A percentile compares a stretch with the other conserved stretches of the same genome.
phyloP scores from a whole-genome alignment of 2,329 filamentous ascomycete genomes.

The Ilyonectria sp. region DNA sequence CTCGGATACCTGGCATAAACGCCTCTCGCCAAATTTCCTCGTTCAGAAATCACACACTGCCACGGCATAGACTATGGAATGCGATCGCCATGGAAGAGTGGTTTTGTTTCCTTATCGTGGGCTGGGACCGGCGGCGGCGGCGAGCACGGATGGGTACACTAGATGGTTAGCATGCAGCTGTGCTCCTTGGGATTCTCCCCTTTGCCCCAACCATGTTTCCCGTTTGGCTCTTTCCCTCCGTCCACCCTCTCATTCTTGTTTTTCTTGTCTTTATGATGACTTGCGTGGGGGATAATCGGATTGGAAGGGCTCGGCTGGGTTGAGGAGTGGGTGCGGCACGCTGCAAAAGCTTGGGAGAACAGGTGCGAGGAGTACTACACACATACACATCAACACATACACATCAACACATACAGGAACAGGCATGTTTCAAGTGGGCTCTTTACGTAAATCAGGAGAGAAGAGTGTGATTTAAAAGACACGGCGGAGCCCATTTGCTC shows the following conservation, averaged over 20 bases:
- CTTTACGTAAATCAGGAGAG: constrained; percentile 9
- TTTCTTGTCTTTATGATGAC: constrained; percentile 24
- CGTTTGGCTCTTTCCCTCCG: neutral
- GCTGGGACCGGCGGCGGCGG: constrained; percentile 7
- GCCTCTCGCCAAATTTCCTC: neutral
- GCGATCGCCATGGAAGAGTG: neutral
- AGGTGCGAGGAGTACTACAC: constrained; percentile 26
- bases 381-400: constrained; percentile 24
- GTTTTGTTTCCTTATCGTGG: constrained; percentile 12
- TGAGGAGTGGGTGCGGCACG: constrained; percentile 16
- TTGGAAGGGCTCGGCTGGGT: constrained; percentile 17
- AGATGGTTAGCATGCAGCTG: constrained; percentile 24
- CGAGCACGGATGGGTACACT: constrained; percentile 16
- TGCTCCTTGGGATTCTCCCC: constrained; percentile 7
- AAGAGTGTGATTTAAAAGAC: neutral
- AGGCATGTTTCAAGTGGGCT: constrained; percentile 19
- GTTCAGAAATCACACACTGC: constrained; percentile 2
- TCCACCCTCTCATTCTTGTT: constrained; percentile 10
- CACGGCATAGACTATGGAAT: neutral
- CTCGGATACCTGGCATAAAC: constrained; percentile 91
- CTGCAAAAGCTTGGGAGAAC: constrained; percentile 36
- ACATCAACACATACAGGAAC: constrained; percentile 32
- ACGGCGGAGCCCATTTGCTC: neutral
- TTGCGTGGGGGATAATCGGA: constrained; percentile 20
- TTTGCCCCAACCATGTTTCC: neutral